Percentiles rank a stretch among this genome's conserved stretches.
Conservation (phyloP, 768 basidiomycete genomes). For the Boletus patriciae region DNA sequence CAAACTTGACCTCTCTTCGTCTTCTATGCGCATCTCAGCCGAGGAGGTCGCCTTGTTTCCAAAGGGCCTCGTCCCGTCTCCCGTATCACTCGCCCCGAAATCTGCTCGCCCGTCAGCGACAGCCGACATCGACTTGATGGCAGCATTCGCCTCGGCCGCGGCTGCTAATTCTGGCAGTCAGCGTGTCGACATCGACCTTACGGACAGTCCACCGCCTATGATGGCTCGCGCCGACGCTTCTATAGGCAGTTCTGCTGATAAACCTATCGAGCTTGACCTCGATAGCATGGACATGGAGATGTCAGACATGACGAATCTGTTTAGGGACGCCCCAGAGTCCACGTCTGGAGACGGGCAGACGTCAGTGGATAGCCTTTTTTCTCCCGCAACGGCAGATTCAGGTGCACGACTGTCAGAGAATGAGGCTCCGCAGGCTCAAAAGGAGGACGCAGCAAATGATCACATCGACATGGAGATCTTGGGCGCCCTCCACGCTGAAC, state of each 20-base stretch:
- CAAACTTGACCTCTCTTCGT: constrained; percentile 80
- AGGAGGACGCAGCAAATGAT: constrained; percentile 15
- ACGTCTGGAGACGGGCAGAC: constrained; percentile 35
- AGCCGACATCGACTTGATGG: constrained; percentile 65
- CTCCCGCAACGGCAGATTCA: constrained; percentile 39
- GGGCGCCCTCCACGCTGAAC: constrained; percentile 31
- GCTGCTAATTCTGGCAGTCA: constrained; percentile 33
- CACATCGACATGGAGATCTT: constrained; percentile 39
- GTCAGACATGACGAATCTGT: constrained; percentile 48
- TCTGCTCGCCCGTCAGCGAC: constrained; percentile 63
- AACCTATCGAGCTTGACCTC: constrained; percentile 79
- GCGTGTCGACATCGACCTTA: constrained; percentile 59
- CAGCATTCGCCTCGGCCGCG: constrained; percentile 52
- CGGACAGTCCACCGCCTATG: constrained; percentile 33
- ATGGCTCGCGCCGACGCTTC: constrained; percentile 32
- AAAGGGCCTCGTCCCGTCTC: constrained; percentile 63
- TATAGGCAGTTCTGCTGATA: constrained; percentile 67
- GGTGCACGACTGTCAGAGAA: constrained; percentile 16
- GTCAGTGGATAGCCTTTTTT: constrained; percentile 51
- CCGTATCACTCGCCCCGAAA: constrained; percentile 79
- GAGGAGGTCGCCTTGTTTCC: constrained; percentile 60
- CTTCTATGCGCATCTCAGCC: constrained; percentile 61
- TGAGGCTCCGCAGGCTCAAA: constrained; percentile 19
- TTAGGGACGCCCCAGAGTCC: constrained; percentile 48
- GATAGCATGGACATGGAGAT: constrained; percentile 69